Percentiles rank a stretch among this genome's conserved stretches.
Conservation (phyloP, 345 rosid genomes). For the Linum lewisii region DNA sequence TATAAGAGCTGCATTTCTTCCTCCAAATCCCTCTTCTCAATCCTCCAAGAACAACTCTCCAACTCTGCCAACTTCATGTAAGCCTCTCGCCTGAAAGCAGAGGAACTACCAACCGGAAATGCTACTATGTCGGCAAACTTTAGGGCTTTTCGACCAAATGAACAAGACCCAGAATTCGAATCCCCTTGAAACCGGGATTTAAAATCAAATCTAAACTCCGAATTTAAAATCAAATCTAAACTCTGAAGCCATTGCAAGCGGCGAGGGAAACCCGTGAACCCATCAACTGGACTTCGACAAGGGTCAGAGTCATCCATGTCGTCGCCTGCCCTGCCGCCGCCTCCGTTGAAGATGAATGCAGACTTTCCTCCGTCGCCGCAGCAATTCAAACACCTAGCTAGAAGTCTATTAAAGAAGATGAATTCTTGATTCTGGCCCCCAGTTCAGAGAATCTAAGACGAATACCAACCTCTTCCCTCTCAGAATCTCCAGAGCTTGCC, state of each 20-base stretch:
- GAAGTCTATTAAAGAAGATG: no score
- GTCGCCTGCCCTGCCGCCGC: no score
- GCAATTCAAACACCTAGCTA: no score
- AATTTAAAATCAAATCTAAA: conserved; percentile 22
- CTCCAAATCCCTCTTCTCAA: conserved; percentile 7
- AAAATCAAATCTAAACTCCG: no score
- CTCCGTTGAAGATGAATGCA: no score
- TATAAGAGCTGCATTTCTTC: conserved; percentile 7
- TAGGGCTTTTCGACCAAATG: no score
- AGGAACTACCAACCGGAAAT: conserved; percentile 3
- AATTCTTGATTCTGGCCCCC: no score
- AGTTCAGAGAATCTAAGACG: no score
- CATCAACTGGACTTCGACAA: conserved; percentile 17
- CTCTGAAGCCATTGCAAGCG: conserved; percentile 19
- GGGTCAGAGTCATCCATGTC: conserved; percentile 16
- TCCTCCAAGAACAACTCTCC: conserved; percentile 7
- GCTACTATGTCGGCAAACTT: no score
- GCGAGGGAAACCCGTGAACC: conserved; percentile 36
- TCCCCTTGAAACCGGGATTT: not conserved
- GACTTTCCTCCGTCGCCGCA: no score
- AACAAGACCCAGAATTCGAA: conserved; percentile 3
- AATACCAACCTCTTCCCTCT: no score
- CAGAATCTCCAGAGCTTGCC: no score
- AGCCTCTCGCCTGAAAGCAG: conserved; percentile 14
- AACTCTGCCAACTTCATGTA: conserved; percentile 13